Base-by-base conservation (phyloP, 768 basidiomycete genomes). In the Porphyrellus cyaneotinctus region DNA sequence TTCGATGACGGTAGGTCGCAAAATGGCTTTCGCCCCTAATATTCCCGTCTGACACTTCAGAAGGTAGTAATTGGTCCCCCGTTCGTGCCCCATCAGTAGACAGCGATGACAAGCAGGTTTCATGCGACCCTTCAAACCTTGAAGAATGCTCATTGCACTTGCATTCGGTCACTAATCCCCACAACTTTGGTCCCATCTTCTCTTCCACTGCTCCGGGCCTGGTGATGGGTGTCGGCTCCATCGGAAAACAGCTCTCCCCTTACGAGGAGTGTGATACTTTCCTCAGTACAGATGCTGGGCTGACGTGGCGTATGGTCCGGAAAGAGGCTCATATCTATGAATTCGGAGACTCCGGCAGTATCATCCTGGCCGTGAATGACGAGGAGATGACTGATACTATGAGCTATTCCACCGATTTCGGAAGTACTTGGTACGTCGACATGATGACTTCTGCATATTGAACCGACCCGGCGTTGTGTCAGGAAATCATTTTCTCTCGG, bases 261-360 rank as follows among this genome's bases (percentile, higher is more conserved):
- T 97, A 97, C 61, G 83, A 88, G 38, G 86, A 97, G 33, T 85
- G 89, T 62, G 92, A 97, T 62, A 97, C 95, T 0, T 99, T 97
- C 75, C 67, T 98, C 54, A 95, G 91, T 59, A 87, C 78, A 0
- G 91, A 99, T 62, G 94, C 86, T 0, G 97, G 97, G 1, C 59
- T 93, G 14, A 81, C 82, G 6, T 99, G 97, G 95, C 72, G 62
- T 22, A 92, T 91, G 87, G 77, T 86, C 11, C 74, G 75, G 38
- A 72, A 70, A 47, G 84, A 86, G 22, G 89, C 95, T 0, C 86
- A 91, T 65, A 93, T 94, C 71, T 97, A 97, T 63, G 95, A 98
- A 71, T 95, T 98, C 66, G 97, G 97, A 6, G 97, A 97, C 63
- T 78, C 79, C 62, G 97, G 80, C 0, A 88, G 87, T 61, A 80